Conservation (phyloP, 2,329 filamentous ascomycete genomes). For the Alternaria sp. region DNA sequence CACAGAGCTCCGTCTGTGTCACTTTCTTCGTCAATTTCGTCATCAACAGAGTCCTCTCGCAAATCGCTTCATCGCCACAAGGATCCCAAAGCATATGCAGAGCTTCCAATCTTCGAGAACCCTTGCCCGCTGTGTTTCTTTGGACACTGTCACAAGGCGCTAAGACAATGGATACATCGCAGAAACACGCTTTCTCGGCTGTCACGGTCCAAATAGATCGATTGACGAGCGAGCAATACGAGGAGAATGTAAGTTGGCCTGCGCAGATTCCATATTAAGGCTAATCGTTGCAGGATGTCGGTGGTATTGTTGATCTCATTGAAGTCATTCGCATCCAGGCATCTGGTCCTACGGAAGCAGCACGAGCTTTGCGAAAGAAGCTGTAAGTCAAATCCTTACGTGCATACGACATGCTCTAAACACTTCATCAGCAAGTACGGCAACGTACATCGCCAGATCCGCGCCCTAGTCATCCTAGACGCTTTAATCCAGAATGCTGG, state of each 20-base stretch:
- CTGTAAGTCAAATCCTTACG: conserved; percentile 62
- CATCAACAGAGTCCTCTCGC: conserved; percentile 13
- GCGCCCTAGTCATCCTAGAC: conserved; percentile 87
- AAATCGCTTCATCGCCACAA: conserved; percentile 39
- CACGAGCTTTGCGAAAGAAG: conserved; percentile 93
- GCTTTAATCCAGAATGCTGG: conserved; percentile 95
- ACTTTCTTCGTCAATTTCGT: not conserved
- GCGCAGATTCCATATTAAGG: not conserved
- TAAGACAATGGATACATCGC: conserved; percentile 34
- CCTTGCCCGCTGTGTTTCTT: conserved; percentile 41
- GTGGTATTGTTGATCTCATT: conserved; percentile 91
- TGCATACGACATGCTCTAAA: conserved; percentile 21
- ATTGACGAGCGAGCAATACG: conserved; percentile 86
- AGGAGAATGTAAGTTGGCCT: conserved; percentile 68
- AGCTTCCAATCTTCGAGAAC: conserved; percentile 40
- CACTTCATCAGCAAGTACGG: conserved; percentile 79
- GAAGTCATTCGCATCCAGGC: conserved; percentile 91
- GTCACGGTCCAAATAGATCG: conserved; percentile 92
- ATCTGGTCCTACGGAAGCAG: conserved; percentile 86
- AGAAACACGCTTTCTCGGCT: conserved; percentile 83
- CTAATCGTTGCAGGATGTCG: conserved; percentile 62
- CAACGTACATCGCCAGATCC: conserved; percentile 88
- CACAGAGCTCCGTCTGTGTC: conserved; percentile 6
- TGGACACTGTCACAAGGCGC: conserved; percentile 32
- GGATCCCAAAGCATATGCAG: conserved; percentile 26